Percentiles rank a stretch among this genome's conserved stretches.
These are phyloP conservation scores for Hibiscus syriacus DNA, from an alignment of 345 rosid genomes.

Conservation along the genomic window DNA sequence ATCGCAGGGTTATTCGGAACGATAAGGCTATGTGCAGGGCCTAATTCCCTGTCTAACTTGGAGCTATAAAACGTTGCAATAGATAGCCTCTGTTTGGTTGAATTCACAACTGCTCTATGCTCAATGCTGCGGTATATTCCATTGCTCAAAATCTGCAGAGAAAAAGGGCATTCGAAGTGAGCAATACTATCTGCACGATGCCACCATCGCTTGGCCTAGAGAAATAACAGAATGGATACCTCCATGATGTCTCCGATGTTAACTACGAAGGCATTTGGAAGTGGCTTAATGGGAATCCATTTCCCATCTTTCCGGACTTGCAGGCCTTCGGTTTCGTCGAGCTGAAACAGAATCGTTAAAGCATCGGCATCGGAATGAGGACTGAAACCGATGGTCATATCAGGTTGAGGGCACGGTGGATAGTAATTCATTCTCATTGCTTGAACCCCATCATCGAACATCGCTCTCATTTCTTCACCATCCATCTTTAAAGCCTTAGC, in stretches of 20 bases:
- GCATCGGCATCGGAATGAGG: slow-evolving; percentile 33
- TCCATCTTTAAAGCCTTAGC: slow-evolving; percentile 33
- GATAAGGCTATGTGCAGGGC: slow-evolving; percentile 20
- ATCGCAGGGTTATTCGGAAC: neutral
- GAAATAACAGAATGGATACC: neutral
- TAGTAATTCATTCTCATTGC: slow-evolving; percentile 48
- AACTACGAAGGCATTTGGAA: slow-evolving; percentile 25
- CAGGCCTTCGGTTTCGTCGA: slow-evolving; percentile 20
- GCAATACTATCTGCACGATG: too few relatives aligned
- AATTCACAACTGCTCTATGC: slow-evolving; percentile 21
- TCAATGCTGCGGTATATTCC: slow-evolving; percentile 25
- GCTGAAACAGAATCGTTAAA: slow-evolving; percentile 19
- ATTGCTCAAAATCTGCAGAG: slow-evolving; percentile 23
- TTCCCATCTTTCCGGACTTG: slow-evolving; percentile 23
- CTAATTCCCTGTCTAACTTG: slow-evolving; percentile 18
- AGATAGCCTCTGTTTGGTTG: slow-evolving; percentile 15
- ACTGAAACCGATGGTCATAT: slow-evolving; percentile 33
- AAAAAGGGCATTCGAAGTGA: too few relatives aligned
- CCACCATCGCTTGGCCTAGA: too few relatives aligned
- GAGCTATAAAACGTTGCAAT: slow-evolving; percentile 18
- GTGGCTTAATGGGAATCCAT: slow-evolving; percentile 24
- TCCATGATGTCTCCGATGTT: slow-evolving; percentile 22
- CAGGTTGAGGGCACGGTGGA: slow-evolving; percentile 46
- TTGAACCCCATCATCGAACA: slow-evolving; percentile 35
- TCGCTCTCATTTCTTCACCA: slow-evolving; percentile 24